A percentile compares a stretch with the other conserved stretches of the same genome.
phyloP scores from a whole-genome alignment of 2,329 filamentous ascomycete species.

The Phyllosticta capitalensis region DNA sequence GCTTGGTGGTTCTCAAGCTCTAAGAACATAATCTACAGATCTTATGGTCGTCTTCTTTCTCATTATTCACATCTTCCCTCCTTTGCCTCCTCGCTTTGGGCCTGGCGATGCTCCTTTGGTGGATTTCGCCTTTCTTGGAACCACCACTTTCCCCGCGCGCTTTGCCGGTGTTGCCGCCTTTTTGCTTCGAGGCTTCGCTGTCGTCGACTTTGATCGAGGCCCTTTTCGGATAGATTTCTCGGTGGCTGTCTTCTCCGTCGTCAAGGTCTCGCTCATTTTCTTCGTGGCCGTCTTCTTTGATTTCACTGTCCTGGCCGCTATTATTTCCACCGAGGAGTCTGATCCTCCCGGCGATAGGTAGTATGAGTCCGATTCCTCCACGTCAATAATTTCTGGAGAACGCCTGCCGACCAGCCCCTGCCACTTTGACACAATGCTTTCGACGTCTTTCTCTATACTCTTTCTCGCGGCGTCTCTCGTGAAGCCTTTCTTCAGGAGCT shows the following conservation, averaged over 20 bases:
- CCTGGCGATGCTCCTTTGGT: background rate
- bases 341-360: background rate
- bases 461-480: conserved; percentile 18
- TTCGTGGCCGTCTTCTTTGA: background rate
- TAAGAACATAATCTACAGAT: background rate
- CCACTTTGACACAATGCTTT: conserved; percentile 19
- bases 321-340: background rate
- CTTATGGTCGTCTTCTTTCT: background rate
- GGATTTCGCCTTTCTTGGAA: background rate
- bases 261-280: background rate
- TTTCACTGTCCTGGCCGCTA: background rate
- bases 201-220: background rate
- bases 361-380: background rate
- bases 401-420: background rate
- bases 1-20: background rate
- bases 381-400: background rate
- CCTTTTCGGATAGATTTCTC: background rate
- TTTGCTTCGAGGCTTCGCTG: background rate
- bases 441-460: conserved; percentile 16
- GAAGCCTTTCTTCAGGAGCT: conserved; percentile 20
- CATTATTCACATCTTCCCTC: background rate
- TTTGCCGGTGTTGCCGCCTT: background rate
- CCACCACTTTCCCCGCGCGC: background rate
- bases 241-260: background rate
- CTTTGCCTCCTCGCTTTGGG: background rate